Base-by-base conservation (phyloP, 2,329 filamentous ascomycete genomes). In the Sporothrix variecibatus region DNA sequence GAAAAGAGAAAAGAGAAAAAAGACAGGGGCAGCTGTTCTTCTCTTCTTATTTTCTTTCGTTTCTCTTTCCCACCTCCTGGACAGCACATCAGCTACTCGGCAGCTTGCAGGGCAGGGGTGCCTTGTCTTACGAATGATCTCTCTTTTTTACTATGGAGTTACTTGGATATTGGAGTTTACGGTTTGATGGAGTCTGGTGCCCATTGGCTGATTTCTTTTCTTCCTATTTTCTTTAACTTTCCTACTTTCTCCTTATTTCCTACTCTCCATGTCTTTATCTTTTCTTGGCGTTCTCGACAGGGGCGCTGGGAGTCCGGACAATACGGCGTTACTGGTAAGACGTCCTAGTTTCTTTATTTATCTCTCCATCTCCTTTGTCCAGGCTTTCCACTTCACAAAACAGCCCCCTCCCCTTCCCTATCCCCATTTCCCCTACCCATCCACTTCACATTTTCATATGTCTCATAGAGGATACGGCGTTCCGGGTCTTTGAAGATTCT, bases 31-130 rank as follows among this genome's bases (percentile, higher is more conserved):
- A 31, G 34, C n/a, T 40, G 58, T 72, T 31, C 34, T 72, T 72
- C 53, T 51, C n/a, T 28, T 49, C n/a, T 43, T 26, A 2, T 40
- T 31, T n/a, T 46, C 23, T 68, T 73, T 67, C 7, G 3, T 31
- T 72, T 49, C 17, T 12, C 23, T 20, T n/a, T 43, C 6, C n/a
- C 7, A 12, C 51, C 6, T 26, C 11, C 28, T 31, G 34, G 53
- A 31, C 69, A 71, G 8, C 69, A 62, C 53, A 60, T 71, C 68
- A 40, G 17, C 11, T 26, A 8, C 68, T 26, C 68, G 68, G 68
- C 51, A 40, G 15, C n/a, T 5, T 58, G 51, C 68, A 71, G 68
- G 34, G 15, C 68, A 58, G n/a, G 51, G 49, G 17, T 12, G n/a
- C 62, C 49, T 60, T 8, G n/a, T 11, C n/a, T 43, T 20, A 43